Percentiles rank a stretch among this genome's conserved stretches.
These are phyloP conservation scores for Thelonectria olida DNA, from an alignment of 2,329 filamentous ascomycete genomes.

Conservation along the genomic window DNA sequence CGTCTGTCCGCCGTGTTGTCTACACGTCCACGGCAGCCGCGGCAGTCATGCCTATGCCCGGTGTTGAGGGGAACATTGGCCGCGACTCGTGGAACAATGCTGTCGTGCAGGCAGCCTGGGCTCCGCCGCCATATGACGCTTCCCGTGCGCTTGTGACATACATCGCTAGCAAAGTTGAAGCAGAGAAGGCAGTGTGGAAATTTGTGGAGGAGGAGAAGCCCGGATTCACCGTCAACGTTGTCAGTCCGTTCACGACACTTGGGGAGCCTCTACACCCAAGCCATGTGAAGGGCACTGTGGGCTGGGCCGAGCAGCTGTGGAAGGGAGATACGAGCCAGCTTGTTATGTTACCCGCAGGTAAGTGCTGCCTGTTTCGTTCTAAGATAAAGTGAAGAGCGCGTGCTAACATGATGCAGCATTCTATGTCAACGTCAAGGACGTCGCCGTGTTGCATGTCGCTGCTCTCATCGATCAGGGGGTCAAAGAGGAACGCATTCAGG, in stretches of 20 bases:
- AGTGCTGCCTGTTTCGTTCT: neutral
- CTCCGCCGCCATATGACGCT: neutral
- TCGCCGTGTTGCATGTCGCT: conserved; percentile 19
- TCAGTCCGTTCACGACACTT: neutral
- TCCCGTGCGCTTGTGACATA: neutral
- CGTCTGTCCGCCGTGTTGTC: conserved; percentile 5
- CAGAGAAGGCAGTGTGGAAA: neutral
- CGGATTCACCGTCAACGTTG: neutral
- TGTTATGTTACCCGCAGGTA: neutral
- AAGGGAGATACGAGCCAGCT: neutral
- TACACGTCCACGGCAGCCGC: conserved; percentile 13
- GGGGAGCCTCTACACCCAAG: neutral
- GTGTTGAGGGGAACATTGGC: neutral
- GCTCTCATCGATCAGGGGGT: conserved; percentile 10
- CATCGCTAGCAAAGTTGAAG: neutral
- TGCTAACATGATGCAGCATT: neutral
- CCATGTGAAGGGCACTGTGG: neutral
- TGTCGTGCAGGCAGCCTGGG: neutral
- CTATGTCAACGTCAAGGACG: conserved; percentile 19
- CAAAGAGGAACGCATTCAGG: conserved; percentile 16
- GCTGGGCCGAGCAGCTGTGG: neutral
- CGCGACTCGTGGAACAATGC: conserved; percentile 13
- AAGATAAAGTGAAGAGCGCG: neutral
- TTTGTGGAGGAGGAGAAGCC: neutral
- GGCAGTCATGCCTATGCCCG: neutral